These are phyloP conservation scores for Termitomyces bulborhizus DNA, from an alignment of 768 basidiomycete species.

Conservation along the genomic window DNA sequence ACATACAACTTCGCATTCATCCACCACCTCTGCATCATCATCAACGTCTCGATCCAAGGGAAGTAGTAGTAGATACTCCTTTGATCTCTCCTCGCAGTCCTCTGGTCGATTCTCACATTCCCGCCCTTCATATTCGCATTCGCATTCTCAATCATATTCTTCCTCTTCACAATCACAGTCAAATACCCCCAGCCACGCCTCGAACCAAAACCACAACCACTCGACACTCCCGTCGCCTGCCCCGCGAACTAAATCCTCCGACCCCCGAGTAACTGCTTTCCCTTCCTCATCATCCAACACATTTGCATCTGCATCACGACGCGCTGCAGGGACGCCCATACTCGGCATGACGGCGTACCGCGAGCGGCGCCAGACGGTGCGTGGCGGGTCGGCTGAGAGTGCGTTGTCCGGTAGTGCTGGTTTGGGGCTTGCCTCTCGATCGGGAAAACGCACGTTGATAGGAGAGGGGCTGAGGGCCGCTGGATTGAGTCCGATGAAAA, in stretches of 20 bases:
- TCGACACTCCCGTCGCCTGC: neutral
- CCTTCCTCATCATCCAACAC: neutral
- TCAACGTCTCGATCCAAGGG: neutral
- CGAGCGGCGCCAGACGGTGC: constrained; percentile 49
- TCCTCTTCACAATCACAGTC: neutral
- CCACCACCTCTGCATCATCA: constrained; percentile 1
- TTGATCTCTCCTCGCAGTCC: constrained; percentile 27
- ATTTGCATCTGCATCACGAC: neutral
- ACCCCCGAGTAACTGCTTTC: neutral
- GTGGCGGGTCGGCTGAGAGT: constrained; percentile 71
- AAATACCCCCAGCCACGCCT: neutral
- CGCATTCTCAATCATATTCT: neutral
- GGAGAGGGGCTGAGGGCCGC: constrained; percentile 69
- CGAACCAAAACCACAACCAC: neutral
- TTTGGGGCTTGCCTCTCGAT: no score
- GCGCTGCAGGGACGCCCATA: constrained; percentile 3
- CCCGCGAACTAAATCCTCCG: neutral
- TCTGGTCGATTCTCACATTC: neutral
- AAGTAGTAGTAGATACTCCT: constrained; percentile 26
- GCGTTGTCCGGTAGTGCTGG: constrained; percentile 26
- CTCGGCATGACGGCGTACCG: constrained; percentile 18
- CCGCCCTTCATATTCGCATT: neutral
- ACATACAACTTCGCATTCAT: constrained; percentile 6
- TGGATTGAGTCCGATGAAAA: constrained; percentile 44
- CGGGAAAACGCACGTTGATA: constrained; percentile 46